These are phyloP conservation scores for Somion occarium DNA, from an alignment of 1,284 basidiomycete genomes.

Conservation along the genomic window DNA sequence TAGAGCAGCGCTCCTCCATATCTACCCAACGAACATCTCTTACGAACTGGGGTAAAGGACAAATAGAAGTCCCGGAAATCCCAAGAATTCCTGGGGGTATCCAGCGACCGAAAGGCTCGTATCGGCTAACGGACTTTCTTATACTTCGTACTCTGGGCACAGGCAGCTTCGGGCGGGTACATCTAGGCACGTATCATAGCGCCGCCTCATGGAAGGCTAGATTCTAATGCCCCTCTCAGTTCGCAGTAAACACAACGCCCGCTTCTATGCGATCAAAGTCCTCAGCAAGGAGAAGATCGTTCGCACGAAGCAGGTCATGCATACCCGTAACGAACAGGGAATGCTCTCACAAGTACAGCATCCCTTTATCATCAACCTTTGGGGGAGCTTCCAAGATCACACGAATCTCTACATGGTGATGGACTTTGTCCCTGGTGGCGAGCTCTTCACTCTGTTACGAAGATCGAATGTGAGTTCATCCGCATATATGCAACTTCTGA, in stretches of 20 bases:
- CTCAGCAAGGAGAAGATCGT: constrained; percentile 93
- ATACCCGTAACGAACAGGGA: constrained; percentile 93
- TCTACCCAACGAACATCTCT: constrained; percentile 8
- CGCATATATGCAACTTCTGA: background rate
- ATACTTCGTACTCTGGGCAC: constrained; percentile 84
- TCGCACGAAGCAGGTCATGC: constrained; percentile 94
- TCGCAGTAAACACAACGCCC: constrained; percentile 86
- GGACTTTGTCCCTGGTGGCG: constrained; percentile 98
- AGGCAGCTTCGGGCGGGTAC: constrained; percentile 93
- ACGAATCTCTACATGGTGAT: constrained; percentile 99
- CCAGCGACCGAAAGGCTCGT: constrained; percentile 57
- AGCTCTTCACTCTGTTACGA: constrained; percentile 89
- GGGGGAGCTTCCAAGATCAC: constrained; percentile 95
- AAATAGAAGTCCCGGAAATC: constrained; percentile 1
- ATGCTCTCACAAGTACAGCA: constrained; percentile 90
- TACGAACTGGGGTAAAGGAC: constrained; percentile 3
- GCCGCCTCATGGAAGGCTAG: background rate
- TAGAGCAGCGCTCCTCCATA: constrained; percentile 1
- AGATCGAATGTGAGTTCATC: constrained; percentile 71
- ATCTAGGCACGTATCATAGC: constrained; percentile 60
- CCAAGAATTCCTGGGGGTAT: constrained; percentile 4
- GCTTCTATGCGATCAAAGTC: constrained; percentile 95
- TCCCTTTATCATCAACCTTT: constrained; percentile 96
- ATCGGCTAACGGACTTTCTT: constrained; percentile 68
- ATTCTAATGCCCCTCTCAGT: constrained; percentile 39